These are phyloP conservation scores for Solanum medicagineum DNA, from an alignment of 257 asterid genomes.

Conservation along the genomic window DNA sequence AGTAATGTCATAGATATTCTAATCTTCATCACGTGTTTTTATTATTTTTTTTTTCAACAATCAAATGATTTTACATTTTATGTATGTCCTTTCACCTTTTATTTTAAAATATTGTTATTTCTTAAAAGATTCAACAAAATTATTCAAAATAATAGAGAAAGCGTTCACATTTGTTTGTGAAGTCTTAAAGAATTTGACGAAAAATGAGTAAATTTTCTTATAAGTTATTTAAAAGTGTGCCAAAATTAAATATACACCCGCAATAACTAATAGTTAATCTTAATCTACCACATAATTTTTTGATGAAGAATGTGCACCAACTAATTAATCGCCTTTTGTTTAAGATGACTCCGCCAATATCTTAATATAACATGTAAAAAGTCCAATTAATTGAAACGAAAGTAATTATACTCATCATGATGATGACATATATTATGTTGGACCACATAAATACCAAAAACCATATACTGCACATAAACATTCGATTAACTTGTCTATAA, in stretches of 20 bases:
- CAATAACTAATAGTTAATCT: too few relatives aligned
- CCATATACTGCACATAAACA: background rate
- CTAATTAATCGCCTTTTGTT: too few relatives aligned
- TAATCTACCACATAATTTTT: too few relatives aligned
- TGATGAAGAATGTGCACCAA: too few relatives aligned
- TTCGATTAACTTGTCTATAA: background rate
- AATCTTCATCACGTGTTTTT: background rate
- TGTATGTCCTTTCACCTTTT: background rate
- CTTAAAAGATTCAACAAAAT: background rate
- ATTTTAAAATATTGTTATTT: background rate
- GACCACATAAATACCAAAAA: background rate
- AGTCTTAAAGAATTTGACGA: too few relatives aligned
- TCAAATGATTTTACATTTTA: background rate
- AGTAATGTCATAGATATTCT: background rate
- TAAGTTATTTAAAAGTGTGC: too few relatives aligned
- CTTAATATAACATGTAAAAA: too few relatives aligned
- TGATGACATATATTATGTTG: background rate
- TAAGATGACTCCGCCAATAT: too few relatives aligned
- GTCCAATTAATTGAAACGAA: background rate
- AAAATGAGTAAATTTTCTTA: too few relatives aligned
- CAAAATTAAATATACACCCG: too few relatives aligned
- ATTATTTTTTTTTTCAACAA: background rate
- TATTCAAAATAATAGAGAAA: background rate
- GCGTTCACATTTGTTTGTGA: background rate
- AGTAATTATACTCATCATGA: background rate